These are phyloP conservation scores for Spinacia oleracea DNA, from an alignment of 179 eudicot genomes.

Conservation along the genomic window DNA sequence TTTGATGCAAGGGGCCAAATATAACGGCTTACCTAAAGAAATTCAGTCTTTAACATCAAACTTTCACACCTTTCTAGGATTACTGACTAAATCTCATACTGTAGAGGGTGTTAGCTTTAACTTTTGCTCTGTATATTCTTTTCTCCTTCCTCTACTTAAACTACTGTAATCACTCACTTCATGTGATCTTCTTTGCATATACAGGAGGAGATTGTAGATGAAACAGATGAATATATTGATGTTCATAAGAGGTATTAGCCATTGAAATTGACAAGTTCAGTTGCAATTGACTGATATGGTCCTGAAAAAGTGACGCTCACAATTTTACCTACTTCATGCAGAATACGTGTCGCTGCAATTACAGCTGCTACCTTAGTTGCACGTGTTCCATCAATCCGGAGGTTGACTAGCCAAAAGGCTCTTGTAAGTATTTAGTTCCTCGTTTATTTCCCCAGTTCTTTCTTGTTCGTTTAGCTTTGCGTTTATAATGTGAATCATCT, in stretches of 20 bases:
- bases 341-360: conserved; percentile 57
- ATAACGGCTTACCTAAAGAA: neutral
- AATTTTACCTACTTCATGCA: conserved; percentile 26
- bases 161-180: neutral
- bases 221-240: conserved; percentile 90
- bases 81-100: neutral
- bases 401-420: conserved; percentile 45
- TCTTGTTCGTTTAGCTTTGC: conserved; percentile 3
- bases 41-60: too few species aligned
- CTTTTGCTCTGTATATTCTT: neutral
- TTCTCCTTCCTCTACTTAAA: neutral
- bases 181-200: conserved; percentile 9
- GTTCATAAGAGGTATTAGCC: conserved; percentile 77
- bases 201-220: conserved; percentile 97
- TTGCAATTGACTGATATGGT: conserved; percentile 15
- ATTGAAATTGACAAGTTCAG: neutral
- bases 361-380: conserved; percentile 54
- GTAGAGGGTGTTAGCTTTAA: neutral
- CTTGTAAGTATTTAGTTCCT: conserved; percentile 28
- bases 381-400: conserved; percentile 47
- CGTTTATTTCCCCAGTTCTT: neutral
- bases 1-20: neutral
- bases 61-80: too few species aligned
- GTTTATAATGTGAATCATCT: neutral
- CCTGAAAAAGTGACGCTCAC: conserved; percentile 11